phyloP scores from a whole-genome alignment of 2,329 filamentous ascomycete genomes.

The Nothopassalora personata region DNA sequence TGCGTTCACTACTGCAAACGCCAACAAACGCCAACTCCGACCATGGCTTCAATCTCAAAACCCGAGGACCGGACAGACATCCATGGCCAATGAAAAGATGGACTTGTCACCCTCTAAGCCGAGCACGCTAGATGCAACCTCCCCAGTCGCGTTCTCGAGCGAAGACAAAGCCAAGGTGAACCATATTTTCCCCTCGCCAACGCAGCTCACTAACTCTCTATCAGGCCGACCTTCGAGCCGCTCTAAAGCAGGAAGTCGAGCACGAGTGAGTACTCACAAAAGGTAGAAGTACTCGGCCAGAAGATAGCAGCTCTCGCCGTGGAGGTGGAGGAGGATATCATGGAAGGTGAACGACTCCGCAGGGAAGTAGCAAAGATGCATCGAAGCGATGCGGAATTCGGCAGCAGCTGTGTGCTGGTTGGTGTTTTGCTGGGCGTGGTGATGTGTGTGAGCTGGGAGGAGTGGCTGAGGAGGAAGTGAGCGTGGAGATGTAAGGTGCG shows the following conservation, averaged over 20 bases:
- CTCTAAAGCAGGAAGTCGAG: not conserved
- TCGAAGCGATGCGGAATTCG: not conserved
- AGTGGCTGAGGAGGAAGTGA: not conserved
- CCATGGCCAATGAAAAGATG: not conserved
- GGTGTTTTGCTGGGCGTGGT: not conserved
- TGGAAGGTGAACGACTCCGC: not conserved
- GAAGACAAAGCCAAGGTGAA: not conserved
- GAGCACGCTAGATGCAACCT: not conserved
- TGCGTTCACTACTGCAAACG: not conserved
- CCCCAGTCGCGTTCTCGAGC: not conserved
- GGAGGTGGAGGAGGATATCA: not conserved
- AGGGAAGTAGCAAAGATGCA: not conserved
- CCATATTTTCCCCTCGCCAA: not conserved
- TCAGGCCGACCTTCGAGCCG: not conserved
- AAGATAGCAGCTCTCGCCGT: not conserved
- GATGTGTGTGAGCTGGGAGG: not conserved
- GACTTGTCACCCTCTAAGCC: not conserved
- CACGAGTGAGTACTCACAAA: not conserved
- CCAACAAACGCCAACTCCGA: not conserved
- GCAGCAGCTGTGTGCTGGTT: not conserved
- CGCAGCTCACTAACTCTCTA: not conserved
- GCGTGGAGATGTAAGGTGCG: not conserved
- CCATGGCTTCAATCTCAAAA: not conserved
- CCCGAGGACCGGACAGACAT: not conserved
- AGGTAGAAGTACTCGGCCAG: not conserved